These are phyloP conservation scores for Rhizopus delemar DNA, from an alignment of 371 early-diverging fungal genomes.

Conservation along the genomic window DNA sequence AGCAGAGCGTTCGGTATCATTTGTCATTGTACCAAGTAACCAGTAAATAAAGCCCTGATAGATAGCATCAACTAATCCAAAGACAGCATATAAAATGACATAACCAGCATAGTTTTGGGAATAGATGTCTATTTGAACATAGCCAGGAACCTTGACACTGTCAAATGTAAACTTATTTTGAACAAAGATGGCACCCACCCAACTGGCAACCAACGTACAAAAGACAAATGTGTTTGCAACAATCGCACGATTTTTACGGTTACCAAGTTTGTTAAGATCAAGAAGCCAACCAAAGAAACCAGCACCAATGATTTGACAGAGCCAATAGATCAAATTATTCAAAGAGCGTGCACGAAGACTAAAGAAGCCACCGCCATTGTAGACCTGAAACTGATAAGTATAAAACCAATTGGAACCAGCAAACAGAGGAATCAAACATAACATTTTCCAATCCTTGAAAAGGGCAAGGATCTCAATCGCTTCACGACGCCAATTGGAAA, in stretches of 20 bases:
- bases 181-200: conserved; percentile 59
- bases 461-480: conserved; percentile 57
- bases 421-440: conserved; percentile 67
- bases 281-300: conserved; percentile 58
- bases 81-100: conserved; percentile 60
- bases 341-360: conserved; percentile 60
- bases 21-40: conserved; percentile 72
- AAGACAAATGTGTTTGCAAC: conserved; percentile 51
- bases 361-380: conserved; percentile 50
- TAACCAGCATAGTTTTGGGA: conserved; percentile 42
- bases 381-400: conserved; percentile 62
- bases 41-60: conserved; percentile 75
- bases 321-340: conserved; percentile 73
- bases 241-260: conserved; percentile 57
- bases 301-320: conserved; percentile 69
- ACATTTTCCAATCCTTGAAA: conserved; percentile 69
- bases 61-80: conserved; percentile 71
- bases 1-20: conserved; percentile 68
- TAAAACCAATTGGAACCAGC: conserved; percentile 78
- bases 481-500: conserved; percentile 59
- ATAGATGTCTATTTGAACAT: conserved; percentile 37
- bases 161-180: conserved; percentile 49
- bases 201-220: conserved; percentile 48
- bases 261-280: conserved; percentile 46
- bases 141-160: conserved; percentile 15